Conservation (phyloP, 2,329 filamentous ascomycete species). For the Fusarium hainanense region DNA sequence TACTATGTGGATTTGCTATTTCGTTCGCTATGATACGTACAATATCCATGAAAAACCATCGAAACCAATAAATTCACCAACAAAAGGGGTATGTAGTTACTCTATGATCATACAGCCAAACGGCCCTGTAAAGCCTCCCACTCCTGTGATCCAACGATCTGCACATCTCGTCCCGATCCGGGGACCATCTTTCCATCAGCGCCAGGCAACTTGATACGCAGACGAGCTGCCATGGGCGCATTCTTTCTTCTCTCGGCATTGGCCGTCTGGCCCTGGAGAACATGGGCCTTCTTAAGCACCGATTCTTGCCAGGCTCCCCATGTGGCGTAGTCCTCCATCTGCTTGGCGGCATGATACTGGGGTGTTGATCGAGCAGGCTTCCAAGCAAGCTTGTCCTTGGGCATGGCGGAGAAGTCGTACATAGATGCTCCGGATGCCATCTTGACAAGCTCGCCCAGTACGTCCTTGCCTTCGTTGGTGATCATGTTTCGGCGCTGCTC, state of each 20-base stretch:
- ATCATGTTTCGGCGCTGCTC: conserved; percentile 65
- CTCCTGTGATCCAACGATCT: conserved; percentile 64
- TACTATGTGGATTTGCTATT: conserved; percentile 25
- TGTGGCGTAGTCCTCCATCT: conserved; percentile 72
- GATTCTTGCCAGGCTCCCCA: conserved; percentile 69
- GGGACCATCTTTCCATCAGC: conserved; percentile 57
- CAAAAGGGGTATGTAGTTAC: conserved; percentile 41
- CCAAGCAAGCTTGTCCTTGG: conserved; percentile 73
- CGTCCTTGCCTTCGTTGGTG: conserved; percentile 70
- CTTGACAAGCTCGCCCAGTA: conserved; percentile 71
- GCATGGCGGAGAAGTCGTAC: conserved; percentile 68
- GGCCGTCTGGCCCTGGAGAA: conserved; percentile 47
- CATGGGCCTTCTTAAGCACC: conserved; percentile 64
- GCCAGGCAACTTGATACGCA: conserved; percentile 63
- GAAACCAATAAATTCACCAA: conserved; percentile 26
- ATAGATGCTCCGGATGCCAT: conserved; percentile 67
- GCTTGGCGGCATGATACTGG: conserved; percentile 72
- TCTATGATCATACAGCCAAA: conserved; percentile 47
- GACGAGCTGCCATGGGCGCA: conserved; percentile 55
- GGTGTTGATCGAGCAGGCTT: conserved; percentile 71
- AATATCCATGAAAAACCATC: conserved; percentile 25
- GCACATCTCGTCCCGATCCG: conserved; percentile 55
- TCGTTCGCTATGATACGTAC: conserved; percentile 28
- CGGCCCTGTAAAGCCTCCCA: conserved; percentile 66
- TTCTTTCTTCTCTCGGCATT: conserved; percentile 43